Evolutionary conservation across 2,329 filamentous ascomycete species (phyloP).

Genomic region (Aspergillus hortae): DNA sequence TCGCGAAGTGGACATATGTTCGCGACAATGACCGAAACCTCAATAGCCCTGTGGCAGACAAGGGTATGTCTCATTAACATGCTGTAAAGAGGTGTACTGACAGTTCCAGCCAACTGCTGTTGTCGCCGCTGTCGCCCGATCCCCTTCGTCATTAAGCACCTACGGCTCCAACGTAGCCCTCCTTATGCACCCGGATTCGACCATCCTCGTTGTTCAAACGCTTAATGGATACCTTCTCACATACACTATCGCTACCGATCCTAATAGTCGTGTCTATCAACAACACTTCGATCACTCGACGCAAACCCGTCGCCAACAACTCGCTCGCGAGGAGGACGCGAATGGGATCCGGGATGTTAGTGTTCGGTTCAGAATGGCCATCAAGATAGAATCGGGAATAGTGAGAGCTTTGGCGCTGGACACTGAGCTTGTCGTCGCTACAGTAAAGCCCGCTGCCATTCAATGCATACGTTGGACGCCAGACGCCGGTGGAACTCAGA

Average conservation of each 20-base stretch:
- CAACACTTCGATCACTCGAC: constrained; percentile 62
- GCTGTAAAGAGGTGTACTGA: constrained; percentile 21
- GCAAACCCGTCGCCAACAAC: constrained; percentile 44
- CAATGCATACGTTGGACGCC: constrained; percentile 96
- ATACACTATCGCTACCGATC: constrained; percentile 84
- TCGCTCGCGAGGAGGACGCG: constrained; percentile 67
- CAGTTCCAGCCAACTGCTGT: constrained; percentile 74
- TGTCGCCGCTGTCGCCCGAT: constrained; percentile 79
- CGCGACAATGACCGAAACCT: constrained; percentile 78
- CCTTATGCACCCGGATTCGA: constrained; percentile 83
- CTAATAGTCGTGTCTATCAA: constrained; percentile 78
- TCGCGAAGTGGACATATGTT: constrained; percentile 80
- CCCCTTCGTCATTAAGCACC: constrained; percentile 69
- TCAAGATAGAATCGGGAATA: constrained; percentile 95
- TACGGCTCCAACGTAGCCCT: constrained; percentile 86
- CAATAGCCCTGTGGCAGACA: constrained; percentile 94
- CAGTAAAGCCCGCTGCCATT: constrained; percentile 84
- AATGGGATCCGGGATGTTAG: constrained; percentile 80
- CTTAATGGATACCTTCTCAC: constrained; percentile 84
- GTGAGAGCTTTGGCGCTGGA: constrained; percentile 82
- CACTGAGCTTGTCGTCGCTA: constrained; percentile 88
- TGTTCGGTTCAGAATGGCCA: constrained; percentile 92
- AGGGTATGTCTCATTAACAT: constrained; percentile 57
- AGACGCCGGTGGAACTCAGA: constrained; percentile 76
- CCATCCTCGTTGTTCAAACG: constrained; percentile 88